Base-by-base conservation (phyloP, 768 basidiomycete species). In the Phaeotremella fagi region DNA sequence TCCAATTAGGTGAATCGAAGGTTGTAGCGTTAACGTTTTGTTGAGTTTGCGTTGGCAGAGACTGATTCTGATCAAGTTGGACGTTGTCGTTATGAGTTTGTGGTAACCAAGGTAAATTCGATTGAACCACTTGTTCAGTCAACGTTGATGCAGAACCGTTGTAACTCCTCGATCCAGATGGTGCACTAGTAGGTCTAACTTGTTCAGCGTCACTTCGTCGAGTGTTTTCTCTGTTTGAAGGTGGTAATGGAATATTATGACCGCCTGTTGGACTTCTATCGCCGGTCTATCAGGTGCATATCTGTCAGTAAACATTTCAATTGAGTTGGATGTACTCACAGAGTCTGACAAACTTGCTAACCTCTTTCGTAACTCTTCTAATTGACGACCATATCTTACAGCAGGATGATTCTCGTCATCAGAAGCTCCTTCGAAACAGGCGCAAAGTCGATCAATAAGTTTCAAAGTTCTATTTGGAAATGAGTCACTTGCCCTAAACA, bases 391-490 rank as follows among this genome's bases (percentile, higher is more conserved):
- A 48, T 73, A 73, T 5, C 70, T 55, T 1, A 58, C 67, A 2
- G 69, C 66, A 15, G 71, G 69, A 46, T 73, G 65, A 45, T 67
- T 60, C 14, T 54, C 57, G 26, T 73, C 71, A 7, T 43, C 36
- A 2, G 71, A 71, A 12, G 58, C 59, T 9, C 55, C 26, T 3
- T 57, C 47, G 12, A 71, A 55, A 42, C 67, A 71, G 4, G 47
- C 36, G 37, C 69, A 73, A 2, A 69, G 54, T 5, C 59, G 53
- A 29, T 71, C 71, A 23, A 73, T 60, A 25, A 71, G 55, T 15
- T 57, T 51, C 26, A 71, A 50, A 2, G 69, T 66, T 25, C 68
- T 67, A 45, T 7, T 0, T 20, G n/a, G 12, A 33, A n/a, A n/a
- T n/a, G n/a, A n/a, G n/a, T n/a, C n/a, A n/a, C n/a, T n/a, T n/a